Percentiles rank a stretch among this genome's conserved stretches.
Evolutionary conservation across 73 alveolate genomes (phyloP).

Genomic region (Paramecium pentaurelia): DNA sequence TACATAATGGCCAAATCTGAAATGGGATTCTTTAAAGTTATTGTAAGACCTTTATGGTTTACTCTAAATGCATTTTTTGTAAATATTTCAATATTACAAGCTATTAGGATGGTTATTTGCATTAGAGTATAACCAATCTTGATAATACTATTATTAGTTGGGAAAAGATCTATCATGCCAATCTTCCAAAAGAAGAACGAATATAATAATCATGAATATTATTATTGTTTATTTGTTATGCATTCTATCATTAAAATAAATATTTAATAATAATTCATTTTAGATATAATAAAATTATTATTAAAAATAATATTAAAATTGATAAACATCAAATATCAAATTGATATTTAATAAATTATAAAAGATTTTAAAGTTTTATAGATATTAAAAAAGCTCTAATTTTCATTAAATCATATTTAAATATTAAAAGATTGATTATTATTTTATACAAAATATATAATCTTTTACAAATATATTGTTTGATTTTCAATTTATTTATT

Average conservation of each 20-base stretch:
- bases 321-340: neutral
- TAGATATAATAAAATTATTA: too few species aligned
- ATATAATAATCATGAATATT: neutral
- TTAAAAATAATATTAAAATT: too few species aligned
- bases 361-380: too few species aligned
- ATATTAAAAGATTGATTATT: too few species aligned
- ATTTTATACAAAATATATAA: too few species aligned
- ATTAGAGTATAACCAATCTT: conserved; percentile 25
- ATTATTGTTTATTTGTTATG: neutral
- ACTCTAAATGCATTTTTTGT: conserved; percentile 48
- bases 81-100: neutral
- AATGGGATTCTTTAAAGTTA: conserved; percentile 59
- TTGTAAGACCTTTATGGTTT: conserved; percentile 55
- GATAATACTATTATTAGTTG: conserved; percentile 32
- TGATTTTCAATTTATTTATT: too few species aligned
- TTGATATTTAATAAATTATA: too few species aligned
- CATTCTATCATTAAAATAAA: neutral
- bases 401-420: too few species aligned
- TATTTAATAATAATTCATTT: too few species aligned
- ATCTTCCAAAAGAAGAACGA: conserved; percentile 13
- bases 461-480: too few species aligned
- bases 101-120: neutral
- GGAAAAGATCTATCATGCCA: conserved; percentile 41
- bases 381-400: too few species aligned
- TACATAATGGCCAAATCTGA: conserved; percentile 57